Percentiles rank a stretch among this genome's conserved stretches.
Conservation (phyloP, 2,329 filamentous ascomycete genomes). For the Sclerotinia trifoliorum region DNA sequence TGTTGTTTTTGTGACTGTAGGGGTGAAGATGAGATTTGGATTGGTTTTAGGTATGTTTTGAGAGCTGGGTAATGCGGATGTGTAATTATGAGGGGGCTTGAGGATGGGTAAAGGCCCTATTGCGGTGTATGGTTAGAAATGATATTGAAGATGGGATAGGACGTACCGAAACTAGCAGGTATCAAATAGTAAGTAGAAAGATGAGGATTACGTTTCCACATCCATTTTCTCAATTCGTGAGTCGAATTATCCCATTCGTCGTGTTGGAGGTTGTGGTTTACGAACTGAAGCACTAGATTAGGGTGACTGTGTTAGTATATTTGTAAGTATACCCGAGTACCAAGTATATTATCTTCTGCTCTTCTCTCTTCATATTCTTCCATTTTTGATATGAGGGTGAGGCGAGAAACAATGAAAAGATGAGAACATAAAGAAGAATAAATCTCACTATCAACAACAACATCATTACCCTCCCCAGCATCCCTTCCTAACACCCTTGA, state of each 20-base stretch:
- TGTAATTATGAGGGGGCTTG: neutral
- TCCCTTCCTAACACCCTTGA: constrained; percentile 54
- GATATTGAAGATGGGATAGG: constrained; percentile 33
- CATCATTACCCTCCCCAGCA: constrained; percentile 44
- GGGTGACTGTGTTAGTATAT: constrained; percentile 23
- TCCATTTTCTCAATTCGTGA: constrained; percentile 47
- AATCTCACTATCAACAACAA: constrained; percentile 45
- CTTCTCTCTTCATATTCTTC: too few relatives aligned
- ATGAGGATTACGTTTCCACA: constrained; percentile 41
- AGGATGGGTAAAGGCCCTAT: too few relatives aligned
- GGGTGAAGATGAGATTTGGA: constrained; percentile 27
- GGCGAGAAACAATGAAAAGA: neutral
- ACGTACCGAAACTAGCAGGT: neutral
- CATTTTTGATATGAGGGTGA: neutral
- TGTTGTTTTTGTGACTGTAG: constrained; percentile 39
- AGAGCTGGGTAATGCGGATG: neutral
- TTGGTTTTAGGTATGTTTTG: constrained; percentile 26
- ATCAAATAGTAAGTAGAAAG: constrained; percentile 49
- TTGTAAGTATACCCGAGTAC: too few relatives aligned
- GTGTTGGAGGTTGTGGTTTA: constrained; percentile 49
- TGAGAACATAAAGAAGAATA: neutral
- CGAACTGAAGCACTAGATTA: constrained; percentile 40
- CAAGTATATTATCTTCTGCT: too few relatives aligned
- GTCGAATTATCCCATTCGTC: constrained; percentile 53
- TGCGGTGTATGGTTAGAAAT: neutral